Evolutionary conservation across 2,329 filamentous ascomycete genomes (phyloP).

Genomic region (Beauveria medogensis): DNA sequence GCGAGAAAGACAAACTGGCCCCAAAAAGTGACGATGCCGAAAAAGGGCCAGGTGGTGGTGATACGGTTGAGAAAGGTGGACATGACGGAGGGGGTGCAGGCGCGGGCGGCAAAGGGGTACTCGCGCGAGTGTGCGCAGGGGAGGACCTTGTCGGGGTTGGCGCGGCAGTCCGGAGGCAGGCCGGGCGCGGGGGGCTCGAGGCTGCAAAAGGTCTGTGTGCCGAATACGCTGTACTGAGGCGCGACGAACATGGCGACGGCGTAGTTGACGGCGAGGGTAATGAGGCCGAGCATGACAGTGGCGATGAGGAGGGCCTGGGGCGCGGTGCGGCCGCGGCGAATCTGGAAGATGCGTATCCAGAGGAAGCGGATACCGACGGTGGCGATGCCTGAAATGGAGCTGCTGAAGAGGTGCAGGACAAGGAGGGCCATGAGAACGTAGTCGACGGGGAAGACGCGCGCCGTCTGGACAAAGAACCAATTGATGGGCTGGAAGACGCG

Average conservation of each 20-base stretch:
- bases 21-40: conserved; percentile 91
- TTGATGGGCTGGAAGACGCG: conserved; percentile 95
- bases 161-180: conserved; percentile 65
- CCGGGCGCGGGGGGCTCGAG: conserved; percentile 54
- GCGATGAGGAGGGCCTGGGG: conserved; percentile 88
- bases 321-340: conserved; percentile 79
- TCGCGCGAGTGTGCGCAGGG: conserved; percentile 72
- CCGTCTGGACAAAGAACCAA: conserved; percentile 68
- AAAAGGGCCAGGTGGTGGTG: conserved; percentile 90
- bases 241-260: conserved; percentile 87
- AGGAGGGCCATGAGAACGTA: conserved; percentile 83
- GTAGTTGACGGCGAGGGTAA: conserved; percentile 88
- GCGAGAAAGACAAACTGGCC: conserved; percentile 86
- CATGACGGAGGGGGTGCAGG: conserved; percentile 87
- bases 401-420: conserved; percentile 79
- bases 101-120: conserved; percentile 61
- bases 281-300: conserved; percentile 83
- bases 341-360: conserved; percentile 88
- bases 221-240: conserved; percentile 89
- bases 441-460: conserved; percentile 82
- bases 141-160: conserved; percentile 63
- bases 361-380: conserved; percentile 89
- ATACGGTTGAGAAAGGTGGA: conserved; percentile 91
- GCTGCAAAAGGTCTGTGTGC: conserved; percentile 89
- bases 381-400: conserved; percentile 79